Percentiles rank a stretch among this genome's conserved stretches.
Conservation (phyloP, 257 asterid species). For the Orobanche coerulescens region DNA sequence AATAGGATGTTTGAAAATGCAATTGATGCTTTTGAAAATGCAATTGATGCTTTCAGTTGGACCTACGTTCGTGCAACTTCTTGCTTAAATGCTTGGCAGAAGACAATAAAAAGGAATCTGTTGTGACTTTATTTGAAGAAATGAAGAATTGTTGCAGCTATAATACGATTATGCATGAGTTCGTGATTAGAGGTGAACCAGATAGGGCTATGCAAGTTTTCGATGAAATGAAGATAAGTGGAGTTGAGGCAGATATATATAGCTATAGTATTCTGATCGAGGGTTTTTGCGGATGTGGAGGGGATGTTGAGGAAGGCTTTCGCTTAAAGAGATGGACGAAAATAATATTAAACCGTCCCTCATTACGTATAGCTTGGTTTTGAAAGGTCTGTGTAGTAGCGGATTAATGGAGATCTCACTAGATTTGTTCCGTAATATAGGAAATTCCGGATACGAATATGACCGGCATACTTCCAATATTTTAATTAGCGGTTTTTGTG, state of each 20-base stretch:
- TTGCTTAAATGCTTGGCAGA: slow-evolving; percentile 57
- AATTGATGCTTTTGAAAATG: slow-evolving; percentile 32
- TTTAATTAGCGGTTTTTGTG: slow-evolving; percentile 48
- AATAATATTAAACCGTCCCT: slow-evolving; percentile 35
- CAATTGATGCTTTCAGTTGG: slow-evolving; percentile 39
- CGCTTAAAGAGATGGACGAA: slow-evolving; percentile 45
- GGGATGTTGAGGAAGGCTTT: slow-evolving; percentile 32
- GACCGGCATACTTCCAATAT: slow-evolving; percentile 40
- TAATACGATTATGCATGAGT: slow-evolving; percentile 43
- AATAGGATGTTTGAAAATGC: slow-evolving; percentile 39
- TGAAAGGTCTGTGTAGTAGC: slow-evolving; percentile 33
- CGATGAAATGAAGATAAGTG: slow-evolving; percentile 38
- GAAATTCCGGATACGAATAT: slow-evolving; percentile 33
- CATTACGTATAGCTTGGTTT: slow-evolving; percentile 41
- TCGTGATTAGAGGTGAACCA: slow-evolving; percentile 32
- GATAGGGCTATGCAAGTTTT: slow-evolving; percentile 36
- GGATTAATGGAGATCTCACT: slow-evolving; percentile 33
- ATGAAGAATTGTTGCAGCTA: slow-evolving; percentile 37
- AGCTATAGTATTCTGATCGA: slow-evolving; percentile 53
- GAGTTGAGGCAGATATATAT: slow-evolving; percentile 41
- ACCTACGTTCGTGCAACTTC: slow-evolving; percentile 45
- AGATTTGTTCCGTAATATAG: slow-evolving; percentile 32
- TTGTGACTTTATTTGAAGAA: slow-evolving; percentile 36
- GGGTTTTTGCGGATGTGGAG: slow-evolving; percentile 41
- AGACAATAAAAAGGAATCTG: slow-evolving; percentile 25